These are phyloP conservation scores for Oryza nivara DNA, from an alignment of 176 grass and related monocot genomes.

Conservation along the genomic window DNA sequence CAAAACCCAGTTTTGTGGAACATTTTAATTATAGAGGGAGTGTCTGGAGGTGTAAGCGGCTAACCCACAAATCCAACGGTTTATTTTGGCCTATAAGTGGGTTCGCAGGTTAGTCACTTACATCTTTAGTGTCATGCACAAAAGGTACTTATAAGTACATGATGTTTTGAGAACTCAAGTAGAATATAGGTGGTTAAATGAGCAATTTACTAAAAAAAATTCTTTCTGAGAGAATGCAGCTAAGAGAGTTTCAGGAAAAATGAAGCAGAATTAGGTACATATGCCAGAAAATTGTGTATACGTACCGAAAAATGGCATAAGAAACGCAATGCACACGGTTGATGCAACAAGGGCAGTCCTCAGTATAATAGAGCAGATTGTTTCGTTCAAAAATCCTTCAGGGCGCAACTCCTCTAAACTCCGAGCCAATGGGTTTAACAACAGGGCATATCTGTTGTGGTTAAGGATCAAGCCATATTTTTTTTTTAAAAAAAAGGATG, in stretches of 20 bases:
- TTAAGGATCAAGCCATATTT: slow-evolving; percentile 50
- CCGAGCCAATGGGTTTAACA: slow-evolving; percentile 86
- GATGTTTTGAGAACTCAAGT: background rate
- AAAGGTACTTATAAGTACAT: background rate
- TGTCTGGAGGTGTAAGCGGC: background rate
- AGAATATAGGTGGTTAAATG: background rate
- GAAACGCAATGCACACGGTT: slow-evolving; percentile 83
- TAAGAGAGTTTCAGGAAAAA: background rate
- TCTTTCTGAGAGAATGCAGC: background rate
- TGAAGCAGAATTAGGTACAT: background rate
- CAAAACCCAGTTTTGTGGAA: background rate
- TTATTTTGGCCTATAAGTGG: too few species aligned
- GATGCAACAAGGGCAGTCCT: slow-evolving; percentile 73
- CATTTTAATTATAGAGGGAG: background rate
- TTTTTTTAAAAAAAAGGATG: slow-evolving; percentile 40
- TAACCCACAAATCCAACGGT: too few species aligned
- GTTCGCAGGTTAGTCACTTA: too few species aligned
- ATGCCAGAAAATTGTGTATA: slow-evolving; percentile 7
- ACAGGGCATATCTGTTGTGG: slow-evolving; percentile 71
- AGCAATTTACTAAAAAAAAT: background rate
- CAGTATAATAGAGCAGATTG: slow-evolving; percentile 50
- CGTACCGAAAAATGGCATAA: slow-evolving; percentile 92
- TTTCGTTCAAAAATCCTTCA: slow-evolving; percentile 54
- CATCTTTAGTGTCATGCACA: background rate
- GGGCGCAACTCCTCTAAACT: slow-evolving; percentile 88